These are phyloP conservation scores for Boechera divaricarpa DNA, from an alignment of 345 rosid genomes.

Conservation along the genomic window DNA sequence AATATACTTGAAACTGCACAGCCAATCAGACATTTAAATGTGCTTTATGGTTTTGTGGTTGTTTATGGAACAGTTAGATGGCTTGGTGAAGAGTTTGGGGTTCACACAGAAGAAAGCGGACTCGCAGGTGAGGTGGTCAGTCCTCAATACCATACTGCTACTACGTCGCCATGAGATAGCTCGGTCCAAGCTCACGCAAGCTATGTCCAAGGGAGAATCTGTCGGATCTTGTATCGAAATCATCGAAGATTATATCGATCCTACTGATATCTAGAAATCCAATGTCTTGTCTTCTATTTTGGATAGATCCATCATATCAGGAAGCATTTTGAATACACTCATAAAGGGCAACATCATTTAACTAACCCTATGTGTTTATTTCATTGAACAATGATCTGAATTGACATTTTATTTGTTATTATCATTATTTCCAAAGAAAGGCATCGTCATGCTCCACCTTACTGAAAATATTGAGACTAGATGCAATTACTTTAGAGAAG, in stretches of 20 bases:
- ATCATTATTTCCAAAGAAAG: too few relatives aligned
- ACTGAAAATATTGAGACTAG: too few relatives aligned
- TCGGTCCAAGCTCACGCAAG: constrained; percentile 69
- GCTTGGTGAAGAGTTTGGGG: constrained; percentile 68
- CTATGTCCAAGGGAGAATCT: constrained; percentile 71
- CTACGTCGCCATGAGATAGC: constrained; percentile 77
- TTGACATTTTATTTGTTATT: too few relatives aligned
- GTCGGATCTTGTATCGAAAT: constrained; percentile 70
- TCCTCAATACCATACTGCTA: constrained; percentile 68
- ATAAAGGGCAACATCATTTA: not conserved
- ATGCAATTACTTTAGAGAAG: too few relatives aligned
- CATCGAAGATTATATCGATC: constrained; percentile 61
- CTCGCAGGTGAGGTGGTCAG: constrained; percentile 91
- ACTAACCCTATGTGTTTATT: too few relatives aligned
- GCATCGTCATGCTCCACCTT: too few relatives aligned
- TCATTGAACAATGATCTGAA: too few relatives aligned
- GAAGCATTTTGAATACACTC: constrained; percentile 9
- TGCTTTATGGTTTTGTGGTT: constrained; percentile 16
- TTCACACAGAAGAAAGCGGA: constrained; percentile 91
- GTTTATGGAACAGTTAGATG: constrained; percentile 61
- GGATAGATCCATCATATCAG: not conserved
- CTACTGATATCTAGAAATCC: constrained; percentile 52
- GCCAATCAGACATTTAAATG: not conserved
- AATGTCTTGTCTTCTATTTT: not conserved
- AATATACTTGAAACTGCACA: not conserved